Percentiles rank a stretch among this genome's conserved stretches.
These are phyloP conservation scores for Diospyros kaki DNA, from an alignment of 148 eudicot species.

Conservation along the genomic window DNA sequence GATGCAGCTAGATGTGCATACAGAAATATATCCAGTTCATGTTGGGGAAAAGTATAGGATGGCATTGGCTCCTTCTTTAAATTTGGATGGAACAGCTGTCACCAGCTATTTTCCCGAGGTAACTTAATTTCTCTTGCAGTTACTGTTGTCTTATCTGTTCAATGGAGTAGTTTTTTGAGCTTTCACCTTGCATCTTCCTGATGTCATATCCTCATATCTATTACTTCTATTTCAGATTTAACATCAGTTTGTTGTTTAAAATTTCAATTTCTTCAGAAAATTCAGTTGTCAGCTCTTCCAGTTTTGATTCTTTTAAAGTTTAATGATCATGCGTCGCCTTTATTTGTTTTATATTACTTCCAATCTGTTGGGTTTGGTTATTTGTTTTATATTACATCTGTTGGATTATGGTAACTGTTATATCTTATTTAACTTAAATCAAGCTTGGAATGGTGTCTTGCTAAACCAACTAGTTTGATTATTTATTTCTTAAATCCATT, in stretches of 20 bases:
- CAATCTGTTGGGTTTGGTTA: no score
- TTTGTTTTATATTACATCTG: no score
- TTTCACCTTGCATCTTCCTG: neutral
- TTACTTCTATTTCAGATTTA: neutral
- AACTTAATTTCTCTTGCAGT: neutral
- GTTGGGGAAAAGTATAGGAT: conserved; percentile 59
- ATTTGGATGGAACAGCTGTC: conserved; percentile 59
- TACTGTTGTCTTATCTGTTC: neutral
- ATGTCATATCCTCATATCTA: no score
- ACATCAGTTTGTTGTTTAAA: no score
- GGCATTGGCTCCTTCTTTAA: conserved; percentile 52
- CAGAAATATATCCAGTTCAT: conserved; percentile 64
- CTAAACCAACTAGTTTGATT: no score
- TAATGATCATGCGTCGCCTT: neutral
- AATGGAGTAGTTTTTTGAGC: neutral
- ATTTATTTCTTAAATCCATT: no score
- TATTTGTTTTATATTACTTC: neutral
- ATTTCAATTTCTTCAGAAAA: neutral
- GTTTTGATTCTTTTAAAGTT: neutral
- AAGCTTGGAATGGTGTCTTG: no score
- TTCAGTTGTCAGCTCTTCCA: neutral
- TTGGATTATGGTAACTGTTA: no score
- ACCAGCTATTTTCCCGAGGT: conserved; percentile 29
- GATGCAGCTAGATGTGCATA: conserved; percentile 62
- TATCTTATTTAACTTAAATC: no score